Conservation (phyloP, 371 early-diverging fungal genomes). For the Umbelopsis sp. region DNA sequence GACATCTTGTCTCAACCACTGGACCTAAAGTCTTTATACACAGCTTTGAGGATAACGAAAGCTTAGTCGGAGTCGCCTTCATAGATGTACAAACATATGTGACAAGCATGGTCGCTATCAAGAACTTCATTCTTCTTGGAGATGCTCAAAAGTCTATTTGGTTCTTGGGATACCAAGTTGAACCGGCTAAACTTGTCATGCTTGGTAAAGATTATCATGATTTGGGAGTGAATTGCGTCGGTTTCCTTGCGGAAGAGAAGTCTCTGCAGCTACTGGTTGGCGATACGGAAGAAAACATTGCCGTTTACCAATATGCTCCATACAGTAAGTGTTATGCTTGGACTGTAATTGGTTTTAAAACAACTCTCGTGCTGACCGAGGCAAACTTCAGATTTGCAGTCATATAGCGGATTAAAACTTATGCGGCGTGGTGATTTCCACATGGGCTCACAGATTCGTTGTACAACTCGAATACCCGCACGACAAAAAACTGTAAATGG, state of each 20-base stretch:
- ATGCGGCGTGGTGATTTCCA: slow-evolving; percentile 91
- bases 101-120: slow-evolving; percentile 80
- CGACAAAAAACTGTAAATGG: slow-evolving; percentile 36
- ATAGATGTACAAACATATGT: slow-evolving; percentile 94
- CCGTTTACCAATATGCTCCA: slow-evolving; percentile 87
- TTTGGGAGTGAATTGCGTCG: slow-evolving; percentile 71
- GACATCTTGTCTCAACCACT: slow-evolving; percentile 88
- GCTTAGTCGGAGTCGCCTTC: slow-evolving; percentile 94
- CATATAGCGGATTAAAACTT: slow-evolving; percentile 87
- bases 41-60: slow-evolving; percentile 88
- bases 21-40: slow-evolving; percentile 94
- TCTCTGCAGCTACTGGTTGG: slow-evolving; percentile 78
- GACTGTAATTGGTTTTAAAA: background rate
- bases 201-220: slow-evolving; percentile 90
- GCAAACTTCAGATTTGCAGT: slow-evolving; percentile 72
- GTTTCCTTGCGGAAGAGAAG: slow-evolving; percentile 80
- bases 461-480: slow-evolving; percentile 64
- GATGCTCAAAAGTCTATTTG: slow-evolving; percentile 92
- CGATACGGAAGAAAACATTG: slow-evolving; percentile 83
- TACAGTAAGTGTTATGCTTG: slow-evolving; percentile 60
- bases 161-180: slow-evolving; percentile 96
- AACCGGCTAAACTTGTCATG: slow-evolving; percentile 87
- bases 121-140: slow-evolving; percentile 91
- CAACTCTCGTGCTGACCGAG: background rate
- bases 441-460: slow-evolving; percentile 73